A percentile compares a stretch with the other conserved stretches of the same genome.
phyloP scores from a whole-genome alignment of 2,329 filamentous ascomycete genomes.

The Botrytis galanthina region DNA sequence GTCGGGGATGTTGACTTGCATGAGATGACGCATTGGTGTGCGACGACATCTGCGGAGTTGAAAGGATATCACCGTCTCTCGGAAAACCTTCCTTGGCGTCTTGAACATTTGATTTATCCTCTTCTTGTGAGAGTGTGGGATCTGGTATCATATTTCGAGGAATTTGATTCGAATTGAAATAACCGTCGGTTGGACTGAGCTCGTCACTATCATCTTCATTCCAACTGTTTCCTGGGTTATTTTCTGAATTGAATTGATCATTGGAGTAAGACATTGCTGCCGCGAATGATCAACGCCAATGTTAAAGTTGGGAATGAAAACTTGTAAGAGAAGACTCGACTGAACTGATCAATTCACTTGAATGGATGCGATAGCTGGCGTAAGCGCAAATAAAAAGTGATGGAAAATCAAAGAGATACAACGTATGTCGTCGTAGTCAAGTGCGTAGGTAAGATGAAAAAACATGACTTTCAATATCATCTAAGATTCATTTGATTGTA shows the following conservation, averaged over 20 bases:
- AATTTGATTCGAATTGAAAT: constrained; percentile 32
- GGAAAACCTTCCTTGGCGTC: background rate
- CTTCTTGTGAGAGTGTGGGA: background rate
- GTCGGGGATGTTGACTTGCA: background rate
- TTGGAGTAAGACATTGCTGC: constrained; percentile 26
- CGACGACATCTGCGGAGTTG: background rate
- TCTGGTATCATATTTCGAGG: constrained; percentile 17
- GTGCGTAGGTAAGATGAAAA: background rate
- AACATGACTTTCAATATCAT: background rate
- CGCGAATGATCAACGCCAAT: background rate
- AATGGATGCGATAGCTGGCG: background rate
- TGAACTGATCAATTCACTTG: background rate
- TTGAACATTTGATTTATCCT: background rate
- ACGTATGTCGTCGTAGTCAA: background rate
- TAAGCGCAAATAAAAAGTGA: background rate
- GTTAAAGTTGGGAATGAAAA: too few relatives aligned
- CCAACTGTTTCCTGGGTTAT: constrained; percentile 24
- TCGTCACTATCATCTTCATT: constrained; percentile 27
- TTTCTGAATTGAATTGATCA: constrained; percentile 29
- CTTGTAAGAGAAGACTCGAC: background rate
- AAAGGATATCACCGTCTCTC: background rate
- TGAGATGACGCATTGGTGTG: constrained; percentile 3
- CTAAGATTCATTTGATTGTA: background rate
- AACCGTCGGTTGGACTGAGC: constrained; percentile 36
- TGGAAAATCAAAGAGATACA: background rate